Percentiles rank a stretch among this genome's conserved stretches.
phyloP scores from a whole-genome alignment of 2,329 filamentous ascomycete species.

The Cadophora gregata region DNA sequence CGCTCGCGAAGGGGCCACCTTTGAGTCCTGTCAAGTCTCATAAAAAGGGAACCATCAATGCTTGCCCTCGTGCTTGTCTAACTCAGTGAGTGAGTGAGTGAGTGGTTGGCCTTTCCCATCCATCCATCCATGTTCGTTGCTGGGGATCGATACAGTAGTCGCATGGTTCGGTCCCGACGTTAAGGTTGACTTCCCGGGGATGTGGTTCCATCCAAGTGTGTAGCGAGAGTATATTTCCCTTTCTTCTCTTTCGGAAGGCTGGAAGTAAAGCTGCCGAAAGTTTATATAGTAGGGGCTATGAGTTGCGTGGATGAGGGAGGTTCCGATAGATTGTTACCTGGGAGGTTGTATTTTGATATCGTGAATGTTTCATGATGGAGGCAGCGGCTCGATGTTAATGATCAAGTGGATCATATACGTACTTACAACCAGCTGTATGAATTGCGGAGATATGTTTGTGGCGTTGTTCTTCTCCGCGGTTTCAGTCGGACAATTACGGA shows the following conservation, averaged over 20 bases:
- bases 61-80: too few species aligned
- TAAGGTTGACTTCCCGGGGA: neutral
- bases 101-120: too few species aligned
- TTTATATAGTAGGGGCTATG: neutral
- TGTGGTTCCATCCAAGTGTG: too few species aligned
- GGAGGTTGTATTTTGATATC: neutral
- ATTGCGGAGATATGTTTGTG: neutral
- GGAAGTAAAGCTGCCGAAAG: neutral
- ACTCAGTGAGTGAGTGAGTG: too few species aligned
- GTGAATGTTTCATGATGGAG: neutral
- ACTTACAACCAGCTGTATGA: neutral
- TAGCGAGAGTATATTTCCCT: neutral
- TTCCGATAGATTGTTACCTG: neutral
- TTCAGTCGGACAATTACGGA: neutral
- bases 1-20: slow-evolving; percentile 12
- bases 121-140: neutral
- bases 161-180: neutral
- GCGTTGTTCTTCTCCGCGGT: neutral
- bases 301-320: neutral
- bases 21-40: slow-evolving; percentile 16
- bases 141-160: too few species aligned
- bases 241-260: neutral
- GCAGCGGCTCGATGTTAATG: neutral
- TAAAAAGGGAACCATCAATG: neutral
- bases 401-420: neutral